phyloP scores from a whole-genome alignment of 306 rosid genomes.

The Vigna trinervia region DNA sequence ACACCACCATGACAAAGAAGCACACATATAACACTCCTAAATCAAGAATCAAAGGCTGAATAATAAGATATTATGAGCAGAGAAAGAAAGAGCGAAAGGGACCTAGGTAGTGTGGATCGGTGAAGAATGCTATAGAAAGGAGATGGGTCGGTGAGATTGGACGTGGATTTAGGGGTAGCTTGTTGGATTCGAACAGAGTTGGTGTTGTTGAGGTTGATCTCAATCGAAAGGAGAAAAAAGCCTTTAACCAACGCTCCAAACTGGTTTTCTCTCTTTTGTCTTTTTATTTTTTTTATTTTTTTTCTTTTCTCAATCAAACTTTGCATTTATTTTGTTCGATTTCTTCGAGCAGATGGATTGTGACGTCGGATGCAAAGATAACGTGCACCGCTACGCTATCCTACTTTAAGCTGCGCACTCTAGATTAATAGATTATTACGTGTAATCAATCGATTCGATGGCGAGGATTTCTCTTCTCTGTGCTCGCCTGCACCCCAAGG shows the following conservation, averaged over 20 bases:
- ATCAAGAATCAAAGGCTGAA: not conserved
- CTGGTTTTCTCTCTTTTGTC: slow-evolving; percentile 25
- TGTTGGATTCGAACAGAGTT: slow-evolving; percentile 24
- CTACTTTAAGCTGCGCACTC: slow-evolving; percentile 4
- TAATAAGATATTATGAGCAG: not conserved
- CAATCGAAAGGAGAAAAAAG: slow-evolving; percentile 66
- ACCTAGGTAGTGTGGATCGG: slow-evolving; percentile 36
- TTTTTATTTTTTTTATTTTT: not conserved
- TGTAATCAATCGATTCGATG: not conserved
- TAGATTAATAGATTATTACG: not conserved
- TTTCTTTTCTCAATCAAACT: not conserved
- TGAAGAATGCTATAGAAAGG: slow-evolving; percentile 26
- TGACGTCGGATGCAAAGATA: not conserved
- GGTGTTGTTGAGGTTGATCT: slow-evolving; percentile 52
- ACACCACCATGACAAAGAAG: slow-evolving; percentile 2
- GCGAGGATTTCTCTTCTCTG: not conserved
- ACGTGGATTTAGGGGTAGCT: slow-evolving; percentile 67
- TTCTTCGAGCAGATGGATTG: not conserved
- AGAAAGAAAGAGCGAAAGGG: slow-evolving; percentile 7
- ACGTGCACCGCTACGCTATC: not conserved
- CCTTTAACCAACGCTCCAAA: slow-evolving; percentile 56
- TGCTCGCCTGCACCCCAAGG: not conserved
- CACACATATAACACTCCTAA: not conserved
- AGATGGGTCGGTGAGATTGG: slow-evolving; percentile 60
- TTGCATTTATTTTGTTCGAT: slow-evolving; percentile 24